These are phyloP conservation scores for Hyaloscypha finlandica DNA, from an alignment of 495 filamentous ascomycete species.

Conservation along the genomic window DNA sequence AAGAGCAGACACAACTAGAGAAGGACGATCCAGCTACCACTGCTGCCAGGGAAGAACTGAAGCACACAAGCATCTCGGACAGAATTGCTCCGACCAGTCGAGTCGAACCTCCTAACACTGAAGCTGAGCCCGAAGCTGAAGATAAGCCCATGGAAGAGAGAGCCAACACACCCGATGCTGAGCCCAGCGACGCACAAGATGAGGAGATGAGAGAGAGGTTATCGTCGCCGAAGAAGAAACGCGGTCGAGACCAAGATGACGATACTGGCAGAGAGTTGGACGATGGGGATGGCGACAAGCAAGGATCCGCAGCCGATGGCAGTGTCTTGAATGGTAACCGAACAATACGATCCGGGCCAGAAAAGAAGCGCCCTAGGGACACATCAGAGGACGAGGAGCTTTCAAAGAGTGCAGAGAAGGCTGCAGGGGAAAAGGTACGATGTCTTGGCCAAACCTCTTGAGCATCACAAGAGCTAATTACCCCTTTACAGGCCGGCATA, in stretches of 20 bases:
- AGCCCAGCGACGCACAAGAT: slow-evolving; percentile 33
- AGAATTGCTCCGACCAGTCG: slow-evolving; percentile 29
- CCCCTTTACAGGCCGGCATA: neutral
- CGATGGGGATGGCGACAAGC: slow-evolving; percentile 29
- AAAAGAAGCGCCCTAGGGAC: slow-evolving; percentile 58
- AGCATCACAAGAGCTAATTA: slow-evolving; percentile 11
- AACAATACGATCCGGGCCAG: slow-evolving; percentile 48
- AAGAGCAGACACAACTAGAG: slow-evolving; percentile 17
- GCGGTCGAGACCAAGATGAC: slow-evolving; percentile 53
- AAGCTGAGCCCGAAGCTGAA: slow-evolving; percentile 23
- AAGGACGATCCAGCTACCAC: slow-evolving; percentile 57
- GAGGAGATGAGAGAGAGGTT: slow-evolving; percentile 46
- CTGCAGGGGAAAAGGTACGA: slow-evolving; percentile 12
- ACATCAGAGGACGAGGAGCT: slow-evolving; percentile 24
- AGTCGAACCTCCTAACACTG: slow-evolving; percentile 2
- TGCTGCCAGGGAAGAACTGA: slow-evolving; percentile 55
- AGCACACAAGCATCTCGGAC: slow-evolving; percentile 55
- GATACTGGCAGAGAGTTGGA: slow-evolving; percentile 41
- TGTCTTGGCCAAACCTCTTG: neutral
- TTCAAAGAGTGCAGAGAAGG: slow-evolving; percentile 21
- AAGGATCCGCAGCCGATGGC: slow-evolving; percentile 42
- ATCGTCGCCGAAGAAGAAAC: slow-evolving; percentile 59
- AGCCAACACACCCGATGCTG: slow-evolving; percentile 36
- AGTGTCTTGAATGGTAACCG: slow-evolving; percentile 38
- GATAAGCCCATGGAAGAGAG: slow-evolving; percentile 29